phyloP scores from a whole-genome alignment of 1,284 basidiomycete species.

The Ustilago shanxiensis region DNA sequence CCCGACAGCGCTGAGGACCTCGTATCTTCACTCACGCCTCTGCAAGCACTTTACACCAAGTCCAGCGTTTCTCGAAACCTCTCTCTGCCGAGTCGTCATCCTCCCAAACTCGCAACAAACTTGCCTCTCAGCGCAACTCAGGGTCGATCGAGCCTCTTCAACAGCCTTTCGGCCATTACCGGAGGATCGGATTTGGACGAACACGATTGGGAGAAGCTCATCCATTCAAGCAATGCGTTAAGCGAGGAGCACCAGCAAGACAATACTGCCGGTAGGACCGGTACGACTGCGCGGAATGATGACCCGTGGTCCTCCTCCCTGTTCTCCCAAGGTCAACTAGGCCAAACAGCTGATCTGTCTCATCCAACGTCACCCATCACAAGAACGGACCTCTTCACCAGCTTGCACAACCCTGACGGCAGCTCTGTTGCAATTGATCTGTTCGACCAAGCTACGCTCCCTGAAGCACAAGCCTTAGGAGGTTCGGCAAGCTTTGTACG shows the following conservation, averaged over 20 bases:
- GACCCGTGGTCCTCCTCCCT: conserved; percentile 42
- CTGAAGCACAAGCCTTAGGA: conserved; percentile 27
- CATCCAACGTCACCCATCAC: conserved; percentile 37
- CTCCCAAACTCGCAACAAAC: conserved; percentile 31
- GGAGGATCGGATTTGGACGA: conserved; percentile 57
- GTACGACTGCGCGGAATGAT: neutral
- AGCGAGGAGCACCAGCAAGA: conserved; percentile 52
- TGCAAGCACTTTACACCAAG: conserved; percentile 52
- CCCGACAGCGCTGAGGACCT: conserved; percentile 23
- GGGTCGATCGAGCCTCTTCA: conserved; percentile 42
- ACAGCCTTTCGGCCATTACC: conserved; percentile 61
- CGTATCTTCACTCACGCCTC: conserved; percentile 28
- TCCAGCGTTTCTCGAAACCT: conserved; percentile 47
- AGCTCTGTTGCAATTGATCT: conserved; percentile 25
- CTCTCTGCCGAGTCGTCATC: conserved; percentile 45
- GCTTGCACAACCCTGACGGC: conserved; percentile 19
- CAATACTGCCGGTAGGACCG: conserved; percentile 13
- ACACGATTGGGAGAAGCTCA: conserved; percentile 63
- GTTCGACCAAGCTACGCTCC: conserved; percentile 29
- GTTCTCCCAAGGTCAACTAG: conserved; percentile 22
- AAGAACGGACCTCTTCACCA: conserved; percentile 20
- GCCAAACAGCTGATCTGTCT: conserved; percentile 19
- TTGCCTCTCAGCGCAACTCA: conserved; percentile 40
- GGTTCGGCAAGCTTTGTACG: conserved; percentile 39
- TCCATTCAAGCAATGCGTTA: conserved; percentile 46